Base-by-base conservation (phyloP, 2,329 filamentous ascomycete genomes). In the Pseudohalonectria lignicola region DNA sequence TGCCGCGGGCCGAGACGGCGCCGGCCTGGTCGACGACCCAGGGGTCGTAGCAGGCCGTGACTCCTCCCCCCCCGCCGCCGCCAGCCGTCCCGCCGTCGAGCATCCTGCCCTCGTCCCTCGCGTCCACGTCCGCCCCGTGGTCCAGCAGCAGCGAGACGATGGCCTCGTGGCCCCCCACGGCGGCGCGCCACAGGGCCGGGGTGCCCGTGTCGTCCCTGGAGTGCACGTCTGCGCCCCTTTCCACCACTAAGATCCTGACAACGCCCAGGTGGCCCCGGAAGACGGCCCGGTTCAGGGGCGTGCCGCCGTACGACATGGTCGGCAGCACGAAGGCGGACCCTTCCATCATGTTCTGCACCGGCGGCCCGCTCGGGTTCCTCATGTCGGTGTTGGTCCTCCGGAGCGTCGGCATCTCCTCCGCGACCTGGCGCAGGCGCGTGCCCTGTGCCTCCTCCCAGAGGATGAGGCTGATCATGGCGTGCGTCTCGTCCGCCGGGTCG, bases 141-240 rank as follows among this genome's bases (percentile, higher is more conserved):
- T 42, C 45, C 3, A 60, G 40, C 21, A 62, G 44, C 6, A 45
- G 31, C 41, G 53, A 45, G 15, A 54, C 47, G n/a, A 59, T 49
- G 20, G 45, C 47, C 15, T 59, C 47, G 31, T 54, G 49, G 4
- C 56, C 57, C 16, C 52, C 53, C 37, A 53, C 40, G 25, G 49
- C 49, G 11, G 57, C 54, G 20, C 45, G 45, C 36, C 57, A 59
- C 9, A 61, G 43, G 0, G 56, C 54, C 3, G 57, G 55, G 47
- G 57, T 52, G 17, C 50, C 54, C 19, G 41, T 47, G 12, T 53
- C 39, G 29, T 54, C 53, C 15, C 6, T 17, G 40, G 49, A 53
- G 38, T 60, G 50, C 4, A 53, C 49, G 31, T 60, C 50, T 19
- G 56, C 56, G 6, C 43, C 34, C 31, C 47, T 26, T 12, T 26